phyloP scores from a whole-genome alignment of 352 stramenopile species.

The Phytopythium cucurbitacearum region DNA sequence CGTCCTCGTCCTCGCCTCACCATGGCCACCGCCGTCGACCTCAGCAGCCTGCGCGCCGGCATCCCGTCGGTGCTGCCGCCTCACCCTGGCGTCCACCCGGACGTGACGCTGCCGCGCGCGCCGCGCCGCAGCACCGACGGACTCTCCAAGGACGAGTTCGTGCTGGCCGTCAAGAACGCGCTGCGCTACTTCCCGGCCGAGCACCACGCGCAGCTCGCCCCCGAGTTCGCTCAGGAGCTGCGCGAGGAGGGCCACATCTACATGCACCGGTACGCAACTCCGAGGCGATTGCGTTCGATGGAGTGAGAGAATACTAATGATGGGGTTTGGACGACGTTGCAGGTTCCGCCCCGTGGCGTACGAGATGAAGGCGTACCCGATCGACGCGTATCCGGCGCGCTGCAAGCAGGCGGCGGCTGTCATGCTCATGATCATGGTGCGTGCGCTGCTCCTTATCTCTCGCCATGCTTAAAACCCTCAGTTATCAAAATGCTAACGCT shows the following conservation, averaged over 20 bases:
- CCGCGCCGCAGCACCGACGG: conserved; percentile 46
- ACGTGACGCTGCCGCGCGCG: conserved; percentile 44
- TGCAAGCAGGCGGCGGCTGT: conserved; percentile 77
- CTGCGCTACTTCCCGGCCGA: conserved; percentile 82
- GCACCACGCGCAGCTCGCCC: conserved; percentile 59
- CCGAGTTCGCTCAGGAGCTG: conserved; percentile 86
- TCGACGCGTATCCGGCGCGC: conserved; percentile 66
- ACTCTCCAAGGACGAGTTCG: conserved; percentile 52
- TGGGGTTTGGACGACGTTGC: neutral
- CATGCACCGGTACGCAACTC: conserved; percentile 60
- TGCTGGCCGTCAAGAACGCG: conserved; percentile 84
- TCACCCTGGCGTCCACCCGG: conserved; percentile 52
- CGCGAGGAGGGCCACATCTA: conserved; percentile 89
- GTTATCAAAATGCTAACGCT: no score
- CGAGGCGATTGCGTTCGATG: neutral
- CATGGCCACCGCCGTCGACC: conserved; percentile 33
- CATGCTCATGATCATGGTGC: conserved; percentile 87
- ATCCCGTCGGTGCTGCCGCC: conserved; percentile 41
- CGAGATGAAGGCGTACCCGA: conserved; percentile 87
- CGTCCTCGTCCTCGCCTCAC: neutral
- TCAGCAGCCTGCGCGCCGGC: conserved; percentile 41
- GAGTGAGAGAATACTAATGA: neutral
- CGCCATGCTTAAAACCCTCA: no score
- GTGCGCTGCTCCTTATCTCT: neutral
- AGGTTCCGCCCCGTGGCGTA: conserved; percentile 77